These are phyloP conservation scores for Thelonectria discophora DNA, from an alignment of 2,329 filamentous ascomycete genomes.

Conservation along the genomic window DNA sequence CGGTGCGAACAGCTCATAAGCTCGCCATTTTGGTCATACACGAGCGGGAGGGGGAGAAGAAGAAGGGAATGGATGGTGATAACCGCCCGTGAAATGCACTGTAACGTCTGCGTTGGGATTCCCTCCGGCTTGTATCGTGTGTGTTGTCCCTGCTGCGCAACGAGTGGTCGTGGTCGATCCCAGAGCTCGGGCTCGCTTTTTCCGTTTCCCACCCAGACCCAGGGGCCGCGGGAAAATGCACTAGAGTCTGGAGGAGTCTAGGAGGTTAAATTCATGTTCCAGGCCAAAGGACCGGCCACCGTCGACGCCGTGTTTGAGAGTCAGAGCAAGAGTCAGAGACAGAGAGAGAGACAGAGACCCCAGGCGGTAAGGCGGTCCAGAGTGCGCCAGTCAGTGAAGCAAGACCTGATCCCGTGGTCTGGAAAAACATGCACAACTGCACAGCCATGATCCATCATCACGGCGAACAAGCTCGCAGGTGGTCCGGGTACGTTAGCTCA, in stretches of 20 bases:
- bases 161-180: slow-evolving; percentile 15
- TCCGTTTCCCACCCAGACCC: neutral
- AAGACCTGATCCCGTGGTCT: no score
- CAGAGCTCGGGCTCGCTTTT: neutral
- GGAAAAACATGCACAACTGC: neutral
- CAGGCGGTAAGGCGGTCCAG: neutral
- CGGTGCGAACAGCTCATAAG: neutral
- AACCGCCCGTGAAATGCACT: slow-evolving; percentile 4
- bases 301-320: neutral
- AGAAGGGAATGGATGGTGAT: neutral
- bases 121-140: slow-evolving; percentile 17
- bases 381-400: no score
- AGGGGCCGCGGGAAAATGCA: neutral
- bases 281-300: neutral
- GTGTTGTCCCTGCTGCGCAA: slow-evolving; percentile 21
- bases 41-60: neutral
- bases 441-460: neutral
- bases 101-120: neutral
- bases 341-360: neutral
- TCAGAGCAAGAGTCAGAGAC: neutral
- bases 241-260: neutral
- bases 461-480: neutral
- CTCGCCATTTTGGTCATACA: neutral
- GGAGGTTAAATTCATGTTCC: neutral
- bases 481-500: neutral